phyloP scores from a whole-genome alignment of 441 rosid genomes.

The Brassica balearica region DNA sequence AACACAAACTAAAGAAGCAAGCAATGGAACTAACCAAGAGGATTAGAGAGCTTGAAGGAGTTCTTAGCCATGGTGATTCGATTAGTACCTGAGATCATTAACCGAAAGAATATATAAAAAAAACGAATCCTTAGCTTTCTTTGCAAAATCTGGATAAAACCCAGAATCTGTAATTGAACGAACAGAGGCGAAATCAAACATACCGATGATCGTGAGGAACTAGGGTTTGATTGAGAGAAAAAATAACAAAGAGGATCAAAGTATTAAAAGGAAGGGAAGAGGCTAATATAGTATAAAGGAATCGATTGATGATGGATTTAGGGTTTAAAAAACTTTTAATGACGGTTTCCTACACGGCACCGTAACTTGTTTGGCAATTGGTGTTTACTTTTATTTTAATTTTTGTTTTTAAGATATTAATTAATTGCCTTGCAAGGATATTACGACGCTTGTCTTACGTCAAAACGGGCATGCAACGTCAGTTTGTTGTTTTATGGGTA shows the following conservation, averaged over 20 bases:
- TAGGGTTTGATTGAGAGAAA: conserved; percentile 20
- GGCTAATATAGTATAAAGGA: conserved; percentile 36
- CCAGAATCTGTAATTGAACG: conserved; percentile 24
- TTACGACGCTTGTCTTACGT: conserved; percentile 21
- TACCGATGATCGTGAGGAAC: conserved; percentile 18
- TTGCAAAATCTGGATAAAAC: background rate
- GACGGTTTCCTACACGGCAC: conserved; percentile 43
- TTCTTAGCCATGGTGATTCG: conserved; percentile 36
- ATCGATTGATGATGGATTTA: conserved; percentile 28
- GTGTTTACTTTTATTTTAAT: conserved; percentile 13
- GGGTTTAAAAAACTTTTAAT: conserved; percentile 33
- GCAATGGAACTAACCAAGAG: conserved; percentile 34
- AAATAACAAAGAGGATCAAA: background rate
- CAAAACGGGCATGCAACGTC: background rate
- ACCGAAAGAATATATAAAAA: background rate
- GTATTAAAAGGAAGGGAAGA: conserved; percentile 20
- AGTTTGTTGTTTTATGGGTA: background rate
- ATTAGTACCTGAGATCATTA: conserved; percentile 24
- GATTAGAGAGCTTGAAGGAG: conserved; percentile 42
- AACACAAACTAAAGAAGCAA: no score
- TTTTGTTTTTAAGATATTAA: background rate
- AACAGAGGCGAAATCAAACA: conserved; percentile 10
- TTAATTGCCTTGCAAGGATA: conserved; percentile 18
- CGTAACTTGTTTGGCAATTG: conserved; percentile 21
- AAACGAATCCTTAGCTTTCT: background rate